Conservation (phyloP, 345 rosid species). For the Lepidium didymum region DNA sequence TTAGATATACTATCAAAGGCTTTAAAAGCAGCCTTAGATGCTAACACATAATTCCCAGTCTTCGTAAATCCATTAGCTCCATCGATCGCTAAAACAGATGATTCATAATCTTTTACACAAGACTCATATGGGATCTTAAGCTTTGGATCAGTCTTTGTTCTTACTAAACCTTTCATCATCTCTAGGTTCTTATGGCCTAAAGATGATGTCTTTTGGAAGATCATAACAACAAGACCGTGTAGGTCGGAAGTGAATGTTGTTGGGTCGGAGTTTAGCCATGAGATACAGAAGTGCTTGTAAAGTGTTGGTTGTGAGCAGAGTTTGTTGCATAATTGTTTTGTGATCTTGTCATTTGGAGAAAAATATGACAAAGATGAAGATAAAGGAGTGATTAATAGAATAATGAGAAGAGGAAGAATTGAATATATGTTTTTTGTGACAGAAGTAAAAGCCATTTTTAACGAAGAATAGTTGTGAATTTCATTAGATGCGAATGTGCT, state of each 20-base stretch:
- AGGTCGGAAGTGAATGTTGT: background rate
- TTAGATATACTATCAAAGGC: background rate
- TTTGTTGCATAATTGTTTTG: background rate
- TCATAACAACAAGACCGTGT: background rate
- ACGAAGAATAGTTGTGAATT: background rate
- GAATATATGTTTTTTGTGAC: background rate
- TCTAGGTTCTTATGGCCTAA: constrained; percentile 3
- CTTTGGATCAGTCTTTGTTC: constrained; percentile 12
- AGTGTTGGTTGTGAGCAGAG: constrained; percentile 8
- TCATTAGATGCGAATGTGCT: background rate
- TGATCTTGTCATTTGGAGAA: constrained; percentile 16
- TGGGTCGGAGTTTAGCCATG: constrained; percentile 13
- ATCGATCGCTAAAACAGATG: background rate
- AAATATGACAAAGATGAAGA: constrained; percentile 1
- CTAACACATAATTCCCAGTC: background rate
- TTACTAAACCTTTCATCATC: background rate
- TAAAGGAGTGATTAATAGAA: constrained; percentile 12
- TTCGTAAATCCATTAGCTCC: background rate
- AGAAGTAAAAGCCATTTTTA: constrained; percentile 9
- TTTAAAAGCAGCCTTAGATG: background rate
- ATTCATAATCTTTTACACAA: constrained; percentile 7
- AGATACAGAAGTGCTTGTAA: background rate
- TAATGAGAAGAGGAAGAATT: constrained; percentile 1
- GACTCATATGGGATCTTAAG: background rate
- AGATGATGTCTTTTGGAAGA: background rate